Evolutionary conservation across 2,329 filamentous ascomycete species (phyloP).

Genomic region (Dichotomopilus funicola): DNA sequence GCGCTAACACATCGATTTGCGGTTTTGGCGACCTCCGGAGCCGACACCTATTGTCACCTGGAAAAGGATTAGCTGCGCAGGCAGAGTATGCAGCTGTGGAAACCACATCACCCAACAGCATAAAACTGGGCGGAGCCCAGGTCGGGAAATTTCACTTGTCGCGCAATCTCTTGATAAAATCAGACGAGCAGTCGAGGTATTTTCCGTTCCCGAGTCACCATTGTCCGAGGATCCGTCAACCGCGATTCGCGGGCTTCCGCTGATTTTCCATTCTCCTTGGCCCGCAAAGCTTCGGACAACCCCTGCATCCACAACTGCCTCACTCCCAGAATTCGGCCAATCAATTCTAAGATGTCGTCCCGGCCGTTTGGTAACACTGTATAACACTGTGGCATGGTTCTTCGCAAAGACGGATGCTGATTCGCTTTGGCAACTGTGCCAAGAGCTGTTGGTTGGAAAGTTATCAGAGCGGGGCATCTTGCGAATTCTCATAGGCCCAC

Average conservation of each 20-base stretch:
- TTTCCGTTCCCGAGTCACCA: too few species aligned
- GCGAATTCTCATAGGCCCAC: background rate
- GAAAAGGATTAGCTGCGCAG: too few species aligned
- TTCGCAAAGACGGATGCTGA: background rate
- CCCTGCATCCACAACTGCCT: background rate
- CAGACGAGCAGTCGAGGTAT: too few species aligned
- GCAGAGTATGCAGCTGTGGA: too few species aligned
- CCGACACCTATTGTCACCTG: too few species aligned
- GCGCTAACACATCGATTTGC: too few species aligned
- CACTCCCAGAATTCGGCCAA: background rate
- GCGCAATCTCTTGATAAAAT: too few species aligned
- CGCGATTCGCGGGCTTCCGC: background rate
- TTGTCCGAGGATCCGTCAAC: too few species aligned
- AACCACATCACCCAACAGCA: too few species aligned
- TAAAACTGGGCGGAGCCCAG: too few species aligned
- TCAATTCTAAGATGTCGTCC: background rate
- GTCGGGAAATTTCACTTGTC: too few species aligned
- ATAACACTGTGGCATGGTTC: background rate
- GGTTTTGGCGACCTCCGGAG: too few species aligned
- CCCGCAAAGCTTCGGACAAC: background rate
- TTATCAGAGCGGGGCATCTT: background rate
- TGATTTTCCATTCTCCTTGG: background rate
- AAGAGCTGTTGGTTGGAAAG: constrained; percentile 6
- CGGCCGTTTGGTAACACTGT: background rate
- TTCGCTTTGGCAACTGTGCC: background rate